Conservation (phyloP, 2,329 filamentous ascomycete genomes). For the Diaporthe sp. region DNA sequence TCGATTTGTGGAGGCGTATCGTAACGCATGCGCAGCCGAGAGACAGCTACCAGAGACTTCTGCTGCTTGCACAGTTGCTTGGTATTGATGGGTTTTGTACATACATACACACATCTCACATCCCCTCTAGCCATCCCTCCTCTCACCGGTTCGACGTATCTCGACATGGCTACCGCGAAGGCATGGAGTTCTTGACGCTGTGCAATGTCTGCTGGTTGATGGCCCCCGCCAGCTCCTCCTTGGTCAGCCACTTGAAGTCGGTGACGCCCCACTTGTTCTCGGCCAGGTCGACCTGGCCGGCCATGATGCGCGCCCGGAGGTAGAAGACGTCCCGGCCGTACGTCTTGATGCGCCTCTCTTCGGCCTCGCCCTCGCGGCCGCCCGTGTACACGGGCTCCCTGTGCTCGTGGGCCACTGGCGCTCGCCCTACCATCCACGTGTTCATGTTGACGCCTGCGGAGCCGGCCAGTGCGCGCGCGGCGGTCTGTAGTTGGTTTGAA, state of each 20-base stretch:
- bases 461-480: constrained; percentile 82
- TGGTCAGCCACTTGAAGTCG: constrained; percentile 94
- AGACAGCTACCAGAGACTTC: not conserved
- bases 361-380: constrained; percentile 54
- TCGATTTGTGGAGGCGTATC: not conserved
- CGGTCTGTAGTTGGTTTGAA: constrained; percentile 71
- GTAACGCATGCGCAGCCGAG: not conserved
- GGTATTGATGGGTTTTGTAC: constrained; percentile 28
- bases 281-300: constrained; percentile 88
- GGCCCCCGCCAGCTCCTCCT: constrained; percentile 83
- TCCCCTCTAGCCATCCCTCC: constrained; percentile 71
- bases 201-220: constrained; percentile 80
- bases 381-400: constrained; percentile 63
- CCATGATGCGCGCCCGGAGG: constrained; percentile 96
- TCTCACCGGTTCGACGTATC: not conserved
- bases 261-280: constrained; percentile 79
- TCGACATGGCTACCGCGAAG: constrained; percentile 29
- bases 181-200: constrained; percentile 84
- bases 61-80: constrained; percentile 7
- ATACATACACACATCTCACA: constrained; percentile 22
- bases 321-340: constrained; percentile 90
- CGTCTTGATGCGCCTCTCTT: constrained; percentile 50
- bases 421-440: constrained; percentile 95
- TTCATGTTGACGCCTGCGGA: constrained; percentile 96
- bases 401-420: constrained; percentile 86